Evolutionary conservation across 2,329 filamentous ascomycete genomes (phyloP).

Genomic region (Claviceps sorghi): DNA sequence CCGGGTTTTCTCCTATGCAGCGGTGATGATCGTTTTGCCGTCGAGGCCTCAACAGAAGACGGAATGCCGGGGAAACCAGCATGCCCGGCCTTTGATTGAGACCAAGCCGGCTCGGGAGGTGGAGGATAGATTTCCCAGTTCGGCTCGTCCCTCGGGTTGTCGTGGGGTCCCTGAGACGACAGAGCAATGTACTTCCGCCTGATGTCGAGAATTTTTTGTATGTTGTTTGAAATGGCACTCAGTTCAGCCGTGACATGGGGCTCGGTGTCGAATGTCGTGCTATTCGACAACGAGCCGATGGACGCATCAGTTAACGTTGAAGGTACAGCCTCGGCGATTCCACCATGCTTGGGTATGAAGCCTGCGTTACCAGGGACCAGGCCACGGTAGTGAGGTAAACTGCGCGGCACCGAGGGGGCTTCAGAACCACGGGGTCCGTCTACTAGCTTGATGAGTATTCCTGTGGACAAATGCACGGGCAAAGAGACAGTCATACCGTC

Average conservation of each 20-base stretch:
- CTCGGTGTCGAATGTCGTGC: constrained; percentile 56
- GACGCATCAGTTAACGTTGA: constrained; percentile 38
- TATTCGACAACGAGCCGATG: constrained; percentile 41
- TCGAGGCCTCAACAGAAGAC: background rate
- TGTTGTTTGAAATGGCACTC: constrained; percentile 72
- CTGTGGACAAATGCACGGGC: background rate
- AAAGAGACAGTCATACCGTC: constrained; percentile 9
- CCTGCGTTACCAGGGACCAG: background rate
- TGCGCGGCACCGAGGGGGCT: background rate
- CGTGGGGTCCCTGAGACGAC: constrained; percentile 65
- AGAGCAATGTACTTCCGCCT: constrained; percentile 78
- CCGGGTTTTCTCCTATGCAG: constrained; percentile 65
- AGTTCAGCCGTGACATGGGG: constrained; percentile 73
- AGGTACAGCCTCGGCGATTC: constrained; percentile 4
- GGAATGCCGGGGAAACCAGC: constrained; percentile 7
- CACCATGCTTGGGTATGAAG: constrained; percentile 26
- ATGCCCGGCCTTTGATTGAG: constrained; percentile 14
- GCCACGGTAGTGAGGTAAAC: background rate
- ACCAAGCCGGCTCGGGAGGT: constrained; percentile 82
- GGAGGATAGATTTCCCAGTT: constrained; percentile 83
- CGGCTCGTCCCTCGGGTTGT: constrained; percentile 77
- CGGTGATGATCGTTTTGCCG: constrained; percentile 16
- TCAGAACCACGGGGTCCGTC: constrained; percentile 7
- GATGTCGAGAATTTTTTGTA: constrained; percentile 77
- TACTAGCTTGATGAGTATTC: constrained; percentile 4